A percentile compares a stretch with the other conserved stretches of the same genome.
Evolutionary conservation across 805 yeast genomes (phyloP).

Genomic region (Kodamaea restingae): DNA sequence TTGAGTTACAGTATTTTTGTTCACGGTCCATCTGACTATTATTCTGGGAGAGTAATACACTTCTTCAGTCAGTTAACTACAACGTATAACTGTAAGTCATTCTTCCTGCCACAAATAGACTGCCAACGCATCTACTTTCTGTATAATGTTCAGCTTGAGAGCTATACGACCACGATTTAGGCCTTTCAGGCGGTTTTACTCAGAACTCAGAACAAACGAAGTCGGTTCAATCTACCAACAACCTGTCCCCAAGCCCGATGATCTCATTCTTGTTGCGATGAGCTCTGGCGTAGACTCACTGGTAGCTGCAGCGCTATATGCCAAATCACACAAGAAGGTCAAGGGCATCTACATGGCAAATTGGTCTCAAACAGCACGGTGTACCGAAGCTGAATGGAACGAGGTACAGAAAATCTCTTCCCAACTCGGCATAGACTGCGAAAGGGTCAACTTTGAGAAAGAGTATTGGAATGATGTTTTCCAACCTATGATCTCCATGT

Average conservation of each 20-base stretch:
- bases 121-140: too few species aligned
- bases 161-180: too few species aligned
- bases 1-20: too few species aligned
- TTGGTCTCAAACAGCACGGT: slow-evolving; percentile 68
- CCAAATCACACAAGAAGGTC: slow-evolving; percentile 55
- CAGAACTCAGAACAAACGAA: slow-evolving; percentile 5
- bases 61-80: too few species aligned
- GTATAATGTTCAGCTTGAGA: too few species aligned
- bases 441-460: slow-evolving; percentile 75
- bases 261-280: slow-evolving; percentile 81
- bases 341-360: slow-evolving; percentile 90
- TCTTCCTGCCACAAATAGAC: too few species aligned
- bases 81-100: too few species aligned
- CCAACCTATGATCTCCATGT: slow-evolving; percentile 81
- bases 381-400: slow-evolving; percentile 86
- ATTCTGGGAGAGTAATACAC: too few species aligned
- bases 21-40: too few species aligned
- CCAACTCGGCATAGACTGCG: slow-evolving; percentile 62
- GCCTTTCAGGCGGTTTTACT: background rate
- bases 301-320: slow-evolving; percentile 69
- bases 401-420: slow-evolving; percentile 67
- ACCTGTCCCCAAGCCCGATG: slow-evolving; percentile 45
- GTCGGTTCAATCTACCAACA: slow-evolving; percentile 26
- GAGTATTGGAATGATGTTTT: slow-evolving; percentile 94
- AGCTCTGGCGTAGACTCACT: slow-evolving; percentile 97